Evolutionary conservation across 2,329 filamentous ascomycete genomes (phyloP), one percentile per base, ranked within the genome.

Genomic region (Scedosporium dehoogii): DNA sequence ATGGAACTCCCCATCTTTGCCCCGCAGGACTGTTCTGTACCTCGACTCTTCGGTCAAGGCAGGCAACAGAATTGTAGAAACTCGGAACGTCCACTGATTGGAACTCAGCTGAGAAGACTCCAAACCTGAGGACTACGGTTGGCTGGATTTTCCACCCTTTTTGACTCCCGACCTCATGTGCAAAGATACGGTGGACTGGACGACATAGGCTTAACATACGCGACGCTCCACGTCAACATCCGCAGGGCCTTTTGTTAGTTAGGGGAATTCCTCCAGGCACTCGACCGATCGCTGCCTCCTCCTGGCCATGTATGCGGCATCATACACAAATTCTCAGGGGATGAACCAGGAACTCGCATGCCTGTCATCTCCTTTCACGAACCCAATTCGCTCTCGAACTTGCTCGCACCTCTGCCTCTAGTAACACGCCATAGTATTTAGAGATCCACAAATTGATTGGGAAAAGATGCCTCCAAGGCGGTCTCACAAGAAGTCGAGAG

Each of bases 401-500:
- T 23, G 33, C 12, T 6, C 42, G 29, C n/a, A n/a, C 14, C 10
- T 33, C 59, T 2, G 23, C 25, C 59, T 51, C 23, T 53, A 60
- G 44, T n/a, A 33, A 53, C 59, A n/a, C 10, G 7, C 23, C 59
- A 10, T 16, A 38, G 21, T 25, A 44, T 38, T 6, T 44, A 9
- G 27, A 29, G 5, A 16, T 12, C 7, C 10, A 27, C 21, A 42
- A n/a, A 23, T 41, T 12, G 29, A n/a, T 38, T 58, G 18, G n/a
- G 41, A 27, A 65, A 72, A 65, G 57, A 87, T 87, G 85, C 83
- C 85, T 64, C 85, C 85, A 33, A 78, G 85, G 69, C 79, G 85
- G 70, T 86, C 85, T 51, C 86, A 89, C 73, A 89, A 87, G 70
- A 89, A 88, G 75, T 88, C 85, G 63, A 81, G 86, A 67, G 81